These are phyloP conservation scores for Fusarium mangiferae DNA, from an alignment of 2,329 filamentous ascomycete genomes.

Conservation along the genomic window DNA sequence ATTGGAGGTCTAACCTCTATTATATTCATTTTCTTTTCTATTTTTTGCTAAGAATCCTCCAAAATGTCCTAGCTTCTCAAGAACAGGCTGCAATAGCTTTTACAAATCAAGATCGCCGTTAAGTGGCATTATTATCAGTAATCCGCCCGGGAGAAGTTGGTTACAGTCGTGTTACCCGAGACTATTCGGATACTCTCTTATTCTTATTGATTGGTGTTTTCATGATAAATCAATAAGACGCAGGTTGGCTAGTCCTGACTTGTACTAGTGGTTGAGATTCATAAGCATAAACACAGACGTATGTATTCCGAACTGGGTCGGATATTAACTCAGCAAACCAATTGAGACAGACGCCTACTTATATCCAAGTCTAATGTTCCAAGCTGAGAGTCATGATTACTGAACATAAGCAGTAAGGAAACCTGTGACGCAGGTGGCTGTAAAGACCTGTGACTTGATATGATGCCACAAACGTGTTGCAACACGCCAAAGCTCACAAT, in stretches of 20 bases:
- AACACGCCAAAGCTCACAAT: not conserved
- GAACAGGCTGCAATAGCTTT: not conserved
- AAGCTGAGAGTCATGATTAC: not conserved
- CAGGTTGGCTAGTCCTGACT: too few relatives aligned
- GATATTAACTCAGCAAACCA: not conserved
- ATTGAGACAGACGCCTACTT: accelerated
- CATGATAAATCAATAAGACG: not conserved
- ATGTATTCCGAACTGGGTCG: not conserved
- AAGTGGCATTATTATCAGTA: accelerated
- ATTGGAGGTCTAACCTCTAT: not conserved
- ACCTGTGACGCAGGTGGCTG: not conserved
- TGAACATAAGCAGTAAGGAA: not conserved
- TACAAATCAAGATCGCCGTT: accelerated
- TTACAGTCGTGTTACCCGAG: not conserved
- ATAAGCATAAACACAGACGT: not conserved
- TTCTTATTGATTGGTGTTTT: not conserved
- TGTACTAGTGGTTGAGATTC: too few relatives aligned
- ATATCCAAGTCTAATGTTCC: accelerated
- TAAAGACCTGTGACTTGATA: not conserved
- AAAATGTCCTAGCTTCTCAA: accelerated
- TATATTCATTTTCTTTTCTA: not conserved
- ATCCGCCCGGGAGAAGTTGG: not conserved
- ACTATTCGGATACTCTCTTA: not conserved
- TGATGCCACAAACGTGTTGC: too few relatives aligned
- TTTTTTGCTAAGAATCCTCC: accelerated